A percentile compares a stretch with the other conserved stretches of the same genome.
Evolutionary conservation across 768 basidiomycete species (phyloP).

Genomic region (Leccinellum albellum): DNA sequence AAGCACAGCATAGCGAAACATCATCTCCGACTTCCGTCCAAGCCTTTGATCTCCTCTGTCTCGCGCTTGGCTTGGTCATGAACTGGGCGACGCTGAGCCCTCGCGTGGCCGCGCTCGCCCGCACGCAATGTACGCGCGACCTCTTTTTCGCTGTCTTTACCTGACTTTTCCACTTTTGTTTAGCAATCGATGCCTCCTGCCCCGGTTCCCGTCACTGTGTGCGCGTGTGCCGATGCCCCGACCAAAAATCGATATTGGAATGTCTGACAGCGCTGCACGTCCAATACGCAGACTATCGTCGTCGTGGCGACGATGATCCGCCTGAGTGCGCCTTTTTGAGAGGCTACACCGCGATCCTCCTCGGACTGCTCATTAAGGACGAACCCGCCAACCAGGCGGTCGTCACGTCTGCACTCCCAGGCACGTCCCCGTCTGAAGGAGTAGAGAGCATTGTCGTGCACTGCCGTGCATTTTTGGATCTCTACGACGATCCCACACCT

Average conservation of each 20-base stretch:
- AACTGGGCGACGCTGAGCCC: slow-evolving; percentile 66
- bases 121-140: slow-evolving; percentile 45
- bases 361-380: slow-evolving; percentile 48
- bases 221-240: slow-evolving; percentile 49
- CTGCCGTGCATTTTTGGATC: slow-evolving; percentile 38
- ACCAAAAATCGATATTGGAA: slow-evolving; percentile 43
- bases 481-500: slow-evolving; percentile 37
- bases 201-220: slow-evolving; percentile 46
- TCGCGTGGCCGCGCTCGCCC: slow-evolving; percentile 43
- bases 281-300: slow-evolving; percentile 27
- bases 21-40: slow-evolving; percentile 28
- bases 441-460: slow-evolving; percentile 34
- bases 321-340: slow-evolving; percentile 54
- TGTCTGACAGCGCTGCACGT: slow-evolving; percentile 50
- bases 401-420: slow-evolving; percentile 36
- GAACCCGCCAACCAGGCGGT: slow-evolving; percentile 30
- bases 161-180: neutral
- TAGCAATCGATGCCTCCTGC: slow-evolving; percentile 55
- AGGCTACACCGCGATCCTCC: slow-evolving; percentile 72
- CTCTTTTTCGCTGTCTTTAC: neutral
- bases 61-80: slow-evolving; percentile 70
- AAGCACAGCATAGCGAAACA: slow-evolving; percentile 1
- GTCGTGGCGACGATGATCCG: slow-evolving; percentile 2
- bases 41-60: slow-evolving; percentile 67
- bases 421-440: slow-evolving; percentile 26